phyloP scores from a whole-genome alignment of 495 filamentous ascomycete species.

The Penicillium psychrofluorescens region DNA sequence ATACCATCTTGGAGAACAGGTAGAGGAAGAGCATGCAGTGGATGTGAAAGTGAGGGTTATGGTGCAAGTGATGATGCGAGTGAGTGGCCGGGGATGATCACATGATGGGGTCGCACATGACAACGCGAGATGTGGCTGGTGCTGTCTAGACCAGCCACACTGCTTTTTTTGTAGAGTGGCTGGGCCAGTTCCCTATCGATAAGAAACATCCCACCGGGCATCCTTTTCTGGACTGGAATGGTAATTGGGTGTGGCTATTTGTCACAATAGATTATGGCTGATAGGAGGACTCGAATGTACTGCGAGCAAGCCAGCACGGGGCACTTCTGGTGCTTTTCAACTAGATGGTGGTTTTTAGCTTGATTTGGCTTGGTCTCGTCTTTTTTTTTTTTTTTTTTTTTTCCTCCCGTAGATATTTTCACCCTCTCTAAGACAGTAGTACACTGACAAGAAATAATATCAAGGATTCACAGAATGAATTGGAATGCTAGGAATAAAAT shows the following conservation, averaged over 20 bases:
- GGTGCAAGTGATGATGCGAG: too few species aligned
- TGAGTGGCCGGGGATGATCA: too few species aligned
- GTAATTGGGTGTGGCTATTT: conserved; percentile 23
- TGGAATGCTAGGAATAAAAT: neutral
- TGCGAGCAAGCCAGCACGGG: conserved; percentile 17
- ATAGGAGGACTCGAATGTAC: conserved; percentile 21
- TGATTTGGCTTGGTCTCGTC: neutral
- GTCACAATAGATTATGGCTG: conserved; percentile 15
- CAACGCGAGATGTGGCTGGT: conserved; percentile 6
- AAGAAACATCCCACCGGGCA: conserved; percentile 18
- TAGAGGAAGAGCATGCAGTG: too few species aligned
- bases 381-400: conserved; percentile 4
- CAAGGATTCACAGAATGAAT: too few species aligned
- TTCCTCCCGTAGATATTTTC: too few species aligned
- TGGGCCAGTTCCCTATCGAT: conserved; percentile 12
- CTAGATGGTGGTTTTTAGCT: neutral
- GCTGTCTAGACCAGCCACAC: neutral
- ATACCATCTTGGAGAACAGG: too few species aligned
- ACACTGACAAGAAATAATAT: too few species aligned
- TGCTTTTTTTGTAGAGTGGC: too few species aligned
- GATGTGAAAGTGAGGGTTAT: too few species aligned
- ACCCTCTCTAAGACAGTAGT: too few species aligned
- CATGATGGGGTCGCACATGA: too few species aligned
- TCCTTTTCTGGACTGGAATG: conserved; percentile 12
- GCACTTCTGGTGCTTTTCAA: neutral